A percentile compares a stretch with the other conserved stretches of the same genome.
Conservation (phyloP, 805 yeast genomes). For the Wickerhamomyces silvicola region DNA sequence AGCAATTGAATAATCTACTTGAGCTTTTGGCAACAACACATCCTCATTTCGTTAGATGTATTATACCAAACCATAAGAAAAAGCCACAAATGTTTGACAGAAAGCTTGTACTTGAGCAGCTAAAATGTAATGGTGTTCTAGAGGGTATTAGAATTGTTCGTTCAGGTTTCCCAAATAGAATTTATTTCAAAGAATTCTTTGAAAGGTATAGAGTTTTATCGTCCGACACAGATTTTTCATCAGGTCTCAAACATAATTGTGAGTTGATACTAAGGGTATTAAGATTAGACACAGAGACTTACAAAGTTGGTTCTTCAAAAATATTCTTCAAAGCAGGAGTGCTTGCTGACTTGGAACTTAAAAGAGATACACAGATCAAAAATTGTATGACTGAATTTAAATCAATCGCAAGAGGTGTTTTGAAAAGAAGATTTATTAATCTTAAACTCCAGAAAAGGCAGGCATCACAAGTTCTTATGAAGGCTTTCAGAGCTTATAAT, state of each 20-base stretch:
- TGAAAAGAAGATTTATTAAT: constrained; percentile 43
- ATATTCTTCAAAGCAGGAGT: constrained; percentile 95
- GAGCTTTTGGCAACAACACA: constrained; percentile 69
- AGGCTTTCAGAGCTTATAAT: constrained; percentile 50
- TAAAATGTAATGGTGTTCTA: constrained; percentile 93
- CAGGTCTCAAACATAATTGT: constrained; percentile 58
- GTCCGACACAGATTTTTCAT: constrained; percentile 34
- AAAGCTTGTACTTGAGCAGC: constrained; percentile 73
- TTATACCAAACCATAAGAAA: constrained; percentile 79
- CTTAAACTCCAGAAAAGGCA: constrained; percentile 51
- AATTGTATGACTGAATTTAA: constrained; percentile 55
- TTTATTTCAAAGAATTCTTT: constrained; percentile 75
- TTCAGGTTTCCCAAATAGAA: constrained; percentile 93
- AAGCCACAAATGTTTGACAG: constrained; percentile 68
- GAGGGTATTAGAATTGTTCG: constrained; percentile 97
- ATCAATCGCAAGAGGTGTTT: constrained; percentile 56
- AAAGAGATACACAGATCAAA: constrained; percentile 60
- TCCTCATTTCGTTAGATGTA: constrained; percentile 97
- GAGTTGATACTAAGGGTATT: constrained; percentile 60
- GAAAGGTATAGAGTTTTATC: constrained; percentile 69
- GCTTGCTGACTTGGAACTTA: constrained; percentile 79
- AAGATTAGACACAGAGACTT: constrained; percentile 65
- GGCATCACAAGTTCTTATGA: constrained; percentile 64
- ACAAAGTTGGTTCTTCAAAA: constrained; percentile 88
- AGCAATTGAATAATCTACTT: constrained; percentile 70